Conservation (phyloP, 495 filamentous ascomycete species). For the Penicillium subrubescens region DNA sequence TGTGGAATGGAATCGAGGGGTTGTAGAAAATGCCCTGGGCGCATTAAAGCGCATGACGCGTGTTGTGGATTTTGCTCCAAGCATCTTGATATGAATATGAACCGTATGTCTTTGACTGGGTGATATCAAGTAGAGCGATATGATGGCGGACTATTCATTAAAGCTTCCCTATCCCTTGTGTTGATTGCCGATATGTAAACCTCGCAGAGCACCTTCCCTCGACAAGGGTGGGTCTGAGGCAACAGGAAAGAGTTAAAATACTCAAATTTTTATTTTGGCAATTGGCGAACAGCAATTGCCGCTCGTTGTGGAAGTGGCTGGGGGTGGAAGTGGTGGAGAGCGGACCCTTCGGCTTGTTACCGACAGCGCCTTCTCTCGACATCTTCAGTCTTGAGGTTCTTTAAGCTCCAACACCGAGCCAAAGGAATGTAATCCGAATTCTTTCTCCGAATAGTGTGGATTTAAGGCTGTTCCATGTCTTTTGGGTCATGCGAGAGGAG, state of each 20-base stretch:
- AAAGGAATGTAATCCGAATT: too few relatives aligned
- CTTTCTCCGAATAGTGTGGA: too few relatives aligned
- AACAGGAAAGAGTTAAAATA: neutral
- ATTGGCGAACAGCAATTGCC: neutral
- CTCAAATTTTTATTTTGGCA: neutral
- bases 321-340: neutral
- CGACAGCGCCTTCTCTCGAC: constrained; percentile 25
- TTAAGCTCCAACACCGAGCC: neutral
- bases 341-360: neutral
- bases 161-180: neutral
- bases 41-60: constrained; percentile 13
- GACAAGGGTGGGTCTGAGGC: constrained; percentile 7
- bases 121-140: neutral
- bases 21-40: constrained; percentile 20
- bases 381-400: constrained; percentile 17
- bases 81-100: constrained; percentile 16
- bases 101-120: neutral
- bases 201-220: constrained; percentile 14
- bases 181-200: neutral
- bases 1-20: constrained; percentile 13
- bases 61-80: constrained; percentile 3
- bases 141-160: neutral
- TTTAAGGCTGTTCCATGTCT: neutral
- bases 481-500: neutral
- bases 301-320: neutral